Evolutionary conservation across 306 rosid genomes (phyloP).

Genomic region (Casuarina equisetifolia): DNA sequence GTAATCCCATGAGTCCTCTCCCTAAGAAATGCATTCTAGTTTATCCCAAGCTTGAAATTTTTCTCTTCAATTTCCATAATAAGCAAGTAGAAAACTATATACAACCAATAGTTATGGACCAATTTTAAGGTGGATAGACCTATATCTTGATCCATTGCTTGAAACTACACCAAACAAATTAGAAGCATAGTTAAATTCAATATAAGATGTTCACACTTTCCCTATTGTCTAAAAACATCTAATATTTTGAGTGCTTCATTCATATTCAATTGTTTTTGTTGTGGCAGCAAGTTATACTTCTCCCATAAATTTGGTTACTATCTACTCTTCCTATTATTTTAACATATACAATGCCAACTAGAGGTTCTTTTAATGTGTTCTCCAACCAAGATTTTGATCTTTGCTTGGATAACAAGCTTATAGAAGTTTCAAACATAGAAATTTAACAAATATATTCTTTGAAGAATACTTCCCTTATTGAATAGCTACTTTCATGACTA

Average conservation of each 20-base stretch:
- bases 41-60: too few species aligned
- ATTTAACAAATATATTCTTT: background rate
- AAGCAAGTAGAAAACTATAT: too few species aligned
- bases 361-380: background rate
- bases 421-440: background rate
- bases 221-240: background rate
- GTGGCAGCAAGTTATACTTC: background rate
- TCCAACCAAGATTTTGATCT: background rate
- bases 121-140: too few species aligned
- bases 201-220: background rate
- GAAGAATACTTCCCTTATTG: background rate
- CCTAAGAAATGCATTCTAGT: too few species aligned
- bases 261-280: background rate
- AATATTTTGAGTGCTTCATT: background rate
- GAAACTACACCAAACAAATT: too few species aligned
- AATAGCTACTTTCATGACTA: slow-evolving; percentile 24
- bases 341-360: background rate
- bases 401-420: background rate
- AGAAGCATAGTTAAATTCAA: too few species aligned
- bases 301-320: background rate
- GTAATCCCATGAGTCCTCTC: too few species aligned
- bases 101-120: too few species aligned
- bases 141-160: too few species aligned
- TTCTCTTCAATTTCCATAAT: too few species aligned
- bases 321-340: background rate